These are phyloP conservation scores for Microcera coccophila DNA, from an alignment of 2,329 filamentous ascomycete species.

Conservation along the genomic window DNA sequence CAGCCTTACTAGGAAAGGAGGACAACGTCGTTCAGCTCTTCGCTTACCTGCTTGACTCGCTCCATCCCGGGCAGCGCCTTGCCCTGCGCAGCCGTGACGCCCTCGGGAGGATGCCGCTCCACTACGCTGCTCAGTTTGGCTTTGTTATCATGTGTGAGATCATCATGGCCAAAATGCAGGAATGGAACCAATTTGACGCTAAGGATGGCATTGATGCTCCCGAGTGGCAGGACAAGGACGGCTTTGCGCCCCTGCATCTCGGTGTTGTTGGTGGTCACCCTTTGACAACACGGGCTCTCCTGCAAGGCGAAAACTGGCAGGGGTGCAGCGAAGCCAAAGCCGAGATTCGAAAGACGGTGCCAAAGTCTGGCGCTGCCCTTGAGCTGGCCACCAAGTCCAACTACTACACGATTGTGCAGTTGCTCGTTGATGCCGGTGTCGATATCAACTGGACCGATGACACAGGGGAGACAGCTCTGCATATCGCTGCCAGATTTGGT, in stretches of 20 bases:
- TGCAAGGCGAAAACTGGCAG: constrained; percentile 76
- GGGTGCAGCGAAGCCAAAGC: constrained; percentile 59
- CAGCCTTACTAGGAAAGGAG: constrained; percentile 60
- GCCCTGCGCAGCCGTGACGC: constrained; percentile 69
- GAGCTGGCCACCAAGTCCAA: constrained; percentile 86
- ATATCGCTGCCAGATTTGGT: constrained; percentile 85
- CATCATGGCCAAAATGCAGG: constrained; percentile 82
- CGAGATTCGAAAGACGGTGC: constrained; percentile 63
- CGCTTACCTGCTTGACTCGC: constrained; percentile 58
- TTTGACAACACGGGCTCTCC: constrained; percentile 74
- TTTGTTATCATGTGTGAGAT: constrained; percentile 87
- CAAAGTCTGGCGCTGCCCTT: constrained; percentile 82
- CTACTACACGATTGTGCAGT: constrained; percentile 75
- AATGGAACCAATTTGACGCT: constrained; percentile 83
- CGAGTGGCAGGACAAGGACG: constrained; percentile 89
- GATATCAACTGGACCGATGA: constrained; percentile 92
- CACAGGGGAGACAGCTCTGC: constrained; percentile 84
- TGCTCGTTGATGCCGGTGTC: constrained; percentile 84
- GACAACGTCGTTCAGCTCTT: constrained; percentile 73
- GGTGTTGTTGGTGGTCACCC: constrained; percentile 89
- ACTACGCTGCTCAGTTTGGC: constrained; percentile 93
- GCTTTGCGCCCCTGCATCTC: constrained; percentile 85
- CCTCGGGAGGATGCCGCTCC: constrained; percentile 79
- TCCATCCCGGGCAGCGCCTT: constrained; percentile 63
- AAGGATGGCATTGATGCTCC: constrained; percentile 80